Evolutionary conservation across 2,329 filamentous ascomycete genomes (phyloP).

Genomic region (Monilinia aucupariae): DNA sequence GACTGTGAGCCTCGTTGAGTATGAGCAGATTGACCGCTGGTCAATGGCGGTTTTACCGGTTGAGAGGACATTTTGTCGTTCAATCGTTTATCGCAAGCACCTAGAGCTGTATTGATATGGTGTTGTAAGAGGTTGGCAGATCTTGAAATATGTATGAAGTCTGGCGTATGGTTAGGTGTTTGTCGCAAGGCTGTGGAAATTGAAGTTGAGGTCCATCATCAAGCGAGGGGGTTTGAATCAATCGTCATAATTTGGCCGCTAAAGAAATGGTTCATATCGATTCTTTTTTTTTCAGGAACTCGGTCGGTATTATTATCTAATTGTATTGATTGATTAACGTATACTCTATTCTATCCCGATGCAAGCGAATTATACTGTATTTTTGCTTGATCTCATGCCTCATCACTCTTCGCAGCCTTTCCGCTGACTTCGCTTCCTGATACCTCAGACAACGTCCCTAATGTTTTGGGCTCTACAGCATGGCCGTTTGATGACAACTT

Average conservation of each 20-base stretch:
- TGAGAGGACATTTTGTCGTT: conserved; percentile 33
- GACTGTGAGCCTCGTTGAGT: conserved; percentile 37
- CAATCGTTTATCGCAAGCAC: not conserved
- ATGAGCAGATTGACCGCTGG: conserved; percentile 25
- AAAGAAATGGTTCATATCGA: not conserved
- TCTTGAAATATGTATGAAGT: not conserved
- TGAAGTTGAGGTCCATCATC: not conserved
- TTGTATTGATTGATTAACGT: conserved; percentile 1
- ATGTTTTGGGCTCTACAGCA: conserved; percentile 7
- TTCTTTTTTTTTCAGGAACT: not conserved
- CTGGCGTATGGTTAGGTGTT: not conserved
- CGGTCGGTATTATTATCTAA: not conserved
- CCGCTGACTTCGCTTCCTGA: not conserved
- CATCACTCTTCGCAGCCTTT: not conserved
- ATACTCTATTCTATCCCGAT: not conserved
- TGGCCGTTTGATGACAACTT: conserved; percentile 5
- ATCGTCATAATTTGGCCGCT: not conserved
- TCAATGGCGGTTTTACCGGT: conserved; percentile 29
- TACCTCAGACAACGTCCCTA: not conserved
- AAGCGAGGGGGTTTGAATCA: conserved; percentile 7
- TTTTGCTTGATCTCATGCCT: not conserved
- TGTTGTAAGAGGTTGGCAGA: not conserved
- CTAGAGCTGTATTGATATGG: not conserved
- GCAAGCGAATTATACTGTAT: not conserved
- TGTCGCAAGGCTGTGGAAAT: conserved; percentile 13